Evolutionary conservation across 1,284 basidiomycete genomes (phyloP).

Genomic region (Peniophora sp.): DNA sequence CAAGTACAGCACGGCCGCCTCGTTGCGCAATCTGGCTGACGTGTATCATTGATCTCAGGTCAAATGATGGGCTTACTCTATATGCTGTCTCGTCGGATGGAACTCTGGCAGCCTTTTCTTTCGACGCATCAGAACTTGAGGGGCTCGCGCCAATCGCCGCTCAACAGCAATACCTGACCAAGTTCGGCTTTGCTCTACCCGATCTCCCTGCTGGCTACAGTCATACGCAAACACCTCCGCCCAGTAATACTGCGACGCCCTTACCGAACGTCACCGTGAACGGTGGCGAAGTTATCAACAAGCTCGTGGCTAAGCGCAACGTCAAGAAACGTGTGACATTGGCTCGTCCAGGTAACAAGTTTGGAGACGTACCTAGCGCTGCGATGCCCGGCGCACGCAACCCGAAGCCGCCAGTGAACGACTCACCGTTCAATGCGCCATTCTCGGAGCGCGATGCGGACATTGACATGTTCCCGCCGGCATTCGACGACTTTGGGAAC

Average conservation of each 20-base stretch:
- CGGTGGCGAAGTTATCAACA: slow-evolving; percentile 52
- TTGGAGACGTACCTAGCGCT: slow-evolving; percentile 4
- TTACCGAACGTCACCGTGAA: slow-evolving; percentile 9
- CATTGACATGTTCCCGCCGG: slow-evolving; percentile 25
- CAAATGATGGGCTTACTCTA: slow-evolving; percentile 83
- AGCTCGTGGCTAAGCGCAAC: slow-evolving; percentile 60
- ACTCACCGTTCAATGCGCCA: slow-evolving; percentile 18
- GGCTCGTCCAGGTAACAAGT: background rate
- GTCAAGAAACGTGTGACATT: slow-evolving; percentile 45
- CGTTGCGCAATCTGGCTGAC: no score
- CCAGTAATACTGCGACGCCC: slow-evolving; percentile 10
- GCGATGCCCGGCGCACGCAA: background rate
- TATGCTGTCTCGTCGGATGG: slow-evolving; percentile 97
- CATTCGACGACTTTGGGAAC: background rate
- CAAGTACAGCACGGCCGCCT: slow-evolving; percentile 26
- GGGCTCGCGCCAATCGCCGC: slow-evolving; percentile 71
- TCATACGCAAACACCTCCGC: slow-evolving; percentile 46
- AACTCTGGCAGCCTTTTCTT: slow-evolving; percentile 82
- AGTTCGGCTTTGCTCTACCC: slow-evolving; percentile 67
- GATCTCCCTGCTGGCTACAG: slow-evolving; percentile 62
- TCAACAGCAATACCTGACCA: slow-evolving; percentile 71
- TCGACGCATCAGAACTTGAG: slow-evolving; percentile 75
- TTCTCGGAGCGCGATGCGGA: slow-evolving; percentile 35
- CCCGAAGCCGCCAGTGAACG: slow-evolving; percentile 12
- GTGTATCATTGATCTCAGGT: slow-evolving; percentile 41